Conservation (phyloP, 176 grass and related monocot genomes). For the Carex myosuroides region DNA sequence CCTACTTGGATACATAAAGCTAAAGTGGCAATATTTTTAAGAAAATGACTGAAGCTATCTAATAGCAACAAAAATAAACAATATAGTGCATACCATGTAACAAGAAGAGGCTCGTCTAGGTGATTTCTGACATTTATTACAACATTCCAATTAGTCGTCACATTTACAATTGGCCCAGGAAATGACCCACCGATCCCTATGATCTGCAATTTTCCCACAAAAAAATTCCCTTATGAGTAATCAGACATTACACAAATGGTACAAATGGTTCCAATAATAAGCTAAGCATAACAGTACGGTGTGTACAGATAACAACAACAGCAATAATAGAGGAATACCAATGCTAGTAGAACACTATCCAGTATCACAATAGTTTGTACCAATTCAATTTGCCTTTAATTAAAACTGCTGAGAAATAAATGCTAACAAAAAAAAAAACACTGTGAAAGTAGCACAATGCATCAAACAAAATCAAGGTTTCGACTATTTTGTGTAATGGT, state of each 20-base stretch:
- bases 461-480: background rate
- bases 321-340: background rate
- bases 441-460: background rate
- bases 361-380: background rate
- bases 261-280: background rate
- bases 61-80: background rate
- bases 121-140: slow-evolving; percentile 75
- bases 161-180: slow-evolving; percentile 66
- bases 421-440: background rate
- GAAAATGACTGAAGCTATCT: background rate
- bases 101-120: slow-evolving; percentile 84
- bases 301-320: background rate
- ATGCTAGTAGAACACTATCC: background rate
- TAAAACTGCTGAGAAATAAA: background rate
- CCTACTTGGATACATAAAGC: background rate
- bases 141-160: slow-evolving; percentile 95
- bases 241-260: background rate
- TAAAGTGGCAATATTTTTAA: background rate
- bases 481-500: background rate
- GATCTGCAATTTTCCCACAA: slow-evolving; percentile 32
- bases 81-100: slow-evolving; percentile 44
- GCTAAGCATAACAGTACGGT: background rate
- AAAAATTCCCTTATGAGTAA: background rate
- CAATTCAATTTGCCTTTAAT: background rate
- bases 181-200: slow-evolving; percentile 78